phyloP scores from a whole-genome alignment of 2,329 filamentous ascomycete species.

The Massarina eburnea region DNA sequence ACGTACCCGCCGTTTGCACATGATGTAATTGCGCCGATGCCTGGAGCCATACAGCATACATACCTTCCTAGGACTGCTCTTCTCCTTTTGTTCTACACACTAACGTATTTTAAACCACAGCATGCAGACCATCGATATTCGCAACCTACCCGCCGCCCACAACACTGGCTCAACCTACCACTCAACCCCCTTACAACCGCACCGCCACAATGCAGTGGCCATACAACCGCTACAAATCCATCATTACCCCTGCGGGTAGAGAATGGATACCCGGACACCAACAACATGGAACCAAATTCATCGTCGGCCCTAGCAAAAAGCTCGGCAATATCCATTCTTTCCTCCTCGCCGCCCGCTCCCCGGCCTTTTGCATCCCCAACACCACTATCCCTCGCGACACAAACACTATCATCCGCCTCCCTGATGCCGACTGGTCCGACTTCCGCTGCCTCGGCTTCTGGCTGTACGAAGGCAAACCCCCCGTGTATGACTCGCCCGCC shows the following conservation, averaged over 20 bases:
- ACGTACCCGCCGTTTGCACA: neutral
- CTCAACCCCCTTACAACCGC: neutral
- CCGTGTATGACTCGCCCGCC: neutral
- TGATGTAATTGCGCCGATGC: neutral
- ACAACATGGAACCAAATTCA: neutral
- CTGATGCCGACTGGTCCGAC: neutral
- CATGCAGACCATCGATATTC: no score
- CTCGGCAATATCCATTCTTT: conserved; percentile 8
- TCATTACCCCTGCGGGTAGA: neutral
- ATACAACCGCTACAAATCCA: neutral
- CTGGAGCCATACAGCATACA: neutral
- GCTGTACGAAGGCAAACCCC: conserved; percentile 5
- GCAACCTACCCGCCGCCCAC: neutral
- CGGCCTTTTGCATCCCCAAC: conserved; percentile 1
- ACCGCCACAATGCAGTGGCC: neutral
- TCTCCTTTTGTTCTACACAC: no score
- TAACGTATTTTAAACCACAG: no score
- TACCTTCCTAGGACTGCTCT: no score
- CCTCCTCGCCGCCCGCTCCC: conserved; percentile 3
- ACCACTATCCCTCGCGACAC: neutral
- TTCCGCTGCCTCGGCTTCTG: conserved; percentile 2
- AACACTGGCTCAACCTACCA: neutral
- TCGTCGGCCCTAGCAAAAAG: conserved; percentile 1
- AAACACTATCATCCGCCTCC: neutral
- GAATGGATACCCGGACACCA: neutral